Evolutionary conservation across 2,329 filamentous ascomycete species (phyloP).

Genomic region (Penicillium sp.): DNA sequence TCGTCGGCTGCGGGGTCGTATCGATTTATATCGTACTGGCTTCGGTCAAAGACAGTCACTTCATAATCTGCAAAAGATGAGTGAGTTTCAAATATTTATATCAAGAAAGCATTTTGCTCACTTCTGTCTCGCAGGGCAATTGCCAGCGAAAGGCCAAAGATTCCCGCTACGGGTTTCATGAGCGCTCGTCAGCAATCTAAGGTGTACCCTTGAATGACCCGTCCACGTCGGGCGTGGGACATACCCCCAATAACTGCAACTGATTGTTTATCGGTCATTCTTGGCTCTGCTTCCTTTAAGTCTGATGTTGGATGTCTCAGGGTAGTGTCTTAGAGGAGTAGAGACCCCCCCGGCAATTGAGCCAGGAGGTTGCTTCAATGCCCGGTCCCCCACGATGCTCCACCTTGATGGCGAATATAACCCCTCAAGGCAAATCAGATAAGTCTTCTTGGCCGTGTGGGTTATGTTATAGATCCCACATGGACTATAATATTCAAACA

Average conservation of each 20-base stretch:
- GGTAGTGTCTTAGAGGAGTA: background rate
- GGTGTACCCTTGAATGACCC: too few relatives aligned
- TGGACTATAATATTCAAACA: too few relatives aligned
- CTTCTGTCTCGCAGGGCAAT: slow-evolving; percentile 14
- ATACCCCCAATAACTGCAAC: slow-evolving; percentile 18
- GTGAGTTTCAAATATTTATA: background rate
- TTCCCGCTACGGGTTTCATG: slow-evolving; percentile 7
- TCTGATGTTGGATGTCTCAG: background rate
- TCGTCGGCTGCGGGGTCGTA: slow-evolving; percentile 14
- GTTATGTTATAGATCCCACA: too few relatives aligned
- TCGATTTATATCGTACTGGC: slow-evolving; percentile 13
- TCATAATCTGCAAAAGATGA: slow-evolving; percentile 2
- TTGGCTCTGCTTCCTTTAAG: background rate
- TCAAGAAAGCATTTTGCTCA: background rate
- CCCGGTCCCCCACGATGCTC: background rate
- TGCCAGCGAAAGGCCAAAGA: slow-evolving; percentile 18
- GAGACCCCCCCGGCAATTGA: background rate
- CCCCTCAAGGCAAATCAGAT: background rate
- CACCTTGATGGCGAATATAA: background rate
- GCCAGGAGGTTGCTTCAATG: background rate
- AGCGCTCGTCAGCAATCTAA: background rate
- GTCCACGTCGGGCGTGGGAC: background rate
- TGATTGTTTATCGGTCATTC: slow-evolving; percentile 12
- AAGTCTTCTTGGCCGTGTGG: background rate
- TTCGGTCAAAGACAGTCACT: slow-evolving; percentile 18